Evolutionary conservation across 768 basidiomycete species (phyloP).

Genomic region (Hydnum rufescens): DNA sequence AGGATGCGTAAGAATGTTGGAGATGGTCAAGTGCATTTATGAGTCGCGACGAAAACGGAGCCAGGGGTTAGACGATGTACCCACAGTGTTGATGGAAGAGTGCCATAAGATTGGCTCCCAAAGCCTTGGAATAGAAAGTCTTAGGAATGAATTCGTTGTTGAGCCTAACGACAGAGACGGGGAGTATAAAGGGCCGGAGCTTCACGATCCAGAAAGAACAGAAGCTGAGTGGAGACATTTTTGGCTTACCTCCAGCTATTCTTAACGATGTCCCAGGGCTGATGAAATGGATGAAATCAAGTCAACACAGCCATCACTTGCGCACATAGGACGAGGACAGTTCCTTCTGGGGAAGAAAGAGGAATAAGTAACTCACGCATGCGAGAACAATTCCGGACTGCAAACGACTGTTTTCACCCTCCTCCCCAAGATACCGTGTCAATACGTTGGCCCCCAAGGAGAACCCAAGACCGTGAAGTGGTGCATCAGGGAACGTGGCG

Average conservation of each 20-base stretch:
- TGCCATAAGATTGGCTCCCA: constrained; percentile 14
- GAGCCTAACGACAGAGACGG: neutral
- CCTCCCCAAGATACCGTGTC: constrained; percentile 75
- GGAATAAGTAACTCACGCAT: constrained; percentile 34
- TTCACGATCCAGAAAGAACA: neutral
- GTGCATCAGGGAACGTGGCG: constrained; percentile 52
- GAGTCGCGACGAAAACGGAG: neutral
- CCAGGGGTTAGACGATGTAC: neutral
- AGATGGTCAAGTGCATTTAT: neutral
- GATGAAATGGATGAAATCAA: neutral
- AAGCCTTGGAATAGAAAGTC: constrained; percentile 12
- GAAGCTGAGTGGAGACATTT: neutral
- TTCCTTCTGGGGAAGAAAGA: neutral
- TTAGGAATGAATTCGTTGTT: neutral
- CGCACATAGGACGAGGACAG: neutral
- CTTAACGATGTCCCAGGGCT: constrained; percentile 9
- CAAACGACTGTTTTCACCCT: constrained; percentile 43
- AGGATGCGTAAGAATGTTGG: too few relatives aligned
- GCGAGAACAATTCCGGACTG: constrained; percentile 47
- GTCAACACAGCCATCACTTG: neutral
- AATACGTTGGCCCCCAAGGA: constrained; percentile 86
- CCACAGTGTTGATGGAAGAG: constrained; percentile 5
- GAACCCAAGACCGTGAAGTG: constrained; percentile 78
- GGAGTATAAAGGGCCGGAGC: too few relatives aligned
- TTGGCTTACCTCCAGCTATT: constrained; percentile 4